Evolutionary conservation across 331 rosid species (phyloP), one percentile per base, ranked within the genome.

Genomic region (Ulmus americana): DNA sequence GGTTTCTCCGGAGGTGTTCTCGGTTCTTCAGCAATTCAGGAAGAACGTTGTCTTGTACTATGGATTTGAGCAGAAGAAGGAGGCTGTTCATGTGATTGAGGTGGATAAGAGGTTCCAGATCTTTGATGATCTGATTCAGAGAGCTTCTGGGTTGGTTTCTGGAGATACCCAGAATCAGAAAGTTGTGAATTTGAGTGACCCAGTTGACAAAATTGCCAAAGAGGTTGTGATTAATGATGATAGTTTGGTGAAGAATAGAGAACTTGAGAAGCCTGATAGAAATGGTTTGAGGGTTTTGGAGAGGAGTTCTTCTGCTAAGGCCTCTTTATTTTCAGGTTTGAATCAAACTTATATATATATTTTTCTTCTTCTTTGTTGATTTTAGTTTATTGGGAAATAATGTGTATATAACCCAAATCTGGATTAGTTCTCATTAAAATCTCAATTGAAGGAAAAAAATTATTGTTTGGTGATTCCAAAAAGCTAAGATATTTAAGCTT

Each of bases 101-200:
- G 69, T 74, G 0, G 95, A 87, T 35, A 80, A 81, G 8, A 63
- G 70, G 81, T 85, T 89, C 57, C 82, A 81, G 16, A 77, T 76
- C 69, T 84, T 87, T 28, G 95, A 59, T 76, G 91, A 79, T 74
- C 90, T 89, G 53, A 82, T 92, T 68, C 98, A 79, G 79, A 88
- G 72, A 49, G 85, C 95, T 67, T 89, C 95, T 57, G 63, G 60
- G 11, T 65, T 86, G 70, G 81, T 92, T 73, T 86, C 90, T 61
- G 95, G 88, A 11, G 87, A 76, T 22, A 47, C 70, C 61, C 76
- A 63, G 59, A 40, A 18, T 6, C 63, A 18, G 54, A 69, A 68
- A 28, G 50, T 7, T 49, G 68, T 61, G 45, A 22, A 61, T 76
- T 62, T 74, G 3, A 16, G 60, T 16, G 68, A 78, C 56, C 71